Evolutionary conservation across 75 land plant genomes (phyloP).

Genomic region (Picea glauca): DNA sequence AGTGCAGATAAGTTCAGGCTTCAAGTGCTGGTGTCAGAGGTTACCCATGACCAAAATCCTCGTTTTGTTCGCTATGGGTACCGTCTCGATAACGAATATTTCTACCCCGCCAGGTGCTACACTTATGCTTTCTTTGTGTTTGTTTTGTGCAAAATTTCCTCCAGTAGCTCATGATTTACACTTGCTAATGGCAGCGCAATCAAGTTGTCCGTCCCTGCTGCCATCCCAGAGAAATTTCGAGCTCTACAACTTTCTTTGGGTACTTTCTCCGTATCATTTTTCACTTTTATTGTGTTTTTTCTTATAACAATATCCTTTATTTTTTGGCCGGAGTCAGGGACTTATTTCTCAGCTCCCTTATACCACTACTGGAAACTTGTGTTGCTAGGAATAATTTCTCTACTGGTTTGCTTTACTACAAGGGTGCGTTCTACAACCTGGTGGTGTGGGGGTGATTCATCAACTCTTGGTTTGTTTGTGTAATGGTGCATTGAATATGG

Average conservation of each 20-base stretch:
- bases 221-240: background rate
- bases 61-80: background rate
- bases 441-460: too few relatives aligned
- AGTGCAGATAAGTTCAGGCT: background rate
- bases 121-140: too few relatives aligned
- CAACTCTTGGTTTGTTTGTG: too few relatives aligned
- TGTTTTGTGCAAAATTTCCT: too few relatives aligned
- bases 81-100: background rate
- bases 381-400: too few relatives aligned
- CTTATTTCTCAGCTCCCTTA: too few relatives aligned
- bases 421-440: too few relatives aligned
- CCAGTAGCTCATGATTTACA: background rate
- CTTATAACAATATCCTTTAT: too few relatives aligned
- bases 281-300: background rate
- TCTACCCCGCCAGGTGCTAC: background rate
- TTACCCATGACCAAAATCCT: background rate
- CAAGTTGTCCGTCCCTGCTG: background rate
- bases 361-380: too few relatives aligned
- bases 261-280: background rate
- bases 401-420: too few relatives aligned
- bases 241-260: background rate
- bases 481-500: too few relatives aligned
- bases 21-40: background rate
- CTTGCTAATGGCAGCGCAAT: background rate
- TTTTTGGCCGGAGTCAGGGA: too few relatives aligned